Evolutionary conservation across 2,329 filamentous ascomycete species (phyloP).

Genomic region (Aspergillus versicolor): DNA sequence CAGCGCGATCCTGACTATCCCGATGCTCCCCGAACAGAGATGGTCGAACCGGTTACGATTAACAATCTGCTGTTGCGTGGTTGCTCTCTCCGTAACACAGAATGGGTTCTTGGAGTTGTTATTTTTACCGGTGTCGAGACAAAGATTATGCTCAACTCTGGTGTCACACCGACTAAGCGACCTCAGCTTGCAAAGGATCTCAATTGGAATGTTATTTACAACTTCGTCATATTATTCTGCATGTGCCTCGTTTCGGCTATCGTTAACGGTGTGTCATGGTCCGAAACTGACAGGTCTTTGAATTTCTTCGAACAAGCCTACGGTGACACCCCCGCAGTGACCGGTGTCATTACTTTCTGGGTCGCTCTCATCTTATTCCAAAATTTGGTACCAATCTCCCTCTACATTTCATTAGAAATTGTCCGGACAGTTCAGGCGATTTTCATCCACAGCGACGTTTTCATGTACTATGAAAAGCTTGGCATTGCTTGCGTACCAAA

Average conservation of each 20-base stretch:
- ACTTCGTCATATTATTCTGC: conserved; percentile 82
- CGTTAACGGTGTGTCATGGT: conserved; percentile 81
- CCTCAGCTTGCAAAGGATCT: conserved; percentile 87
- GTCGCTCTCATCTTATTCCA: conserved; percentile 92
- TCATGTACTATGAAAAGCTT: conserved; percentile 95
- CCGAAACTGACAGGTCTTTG: conserved; percentile 69
- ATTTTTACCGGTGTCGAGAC: conserved; percentile 94
- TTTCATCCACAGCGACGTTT: conserved; percentile 94
- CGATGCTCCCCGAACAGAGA: conserved; percentile 65
- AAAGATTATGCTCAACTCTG: conserved; percentile 99
- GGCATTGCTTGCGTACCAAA: conserved; percentile 96
- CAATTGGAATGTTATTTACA: conserved; percentile 97
- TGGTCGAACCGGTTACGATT: conserved; percentile 90
- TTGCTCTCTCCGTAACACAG: conserved; percentile 90
- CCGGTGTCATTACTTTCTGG: conserved; percentile 97
- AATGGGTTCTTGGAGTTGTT: conserved; percentile 91
- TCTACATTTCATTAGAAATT: conserved; percentile 97
- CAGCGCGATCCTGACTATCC: conserved; percentile 67
- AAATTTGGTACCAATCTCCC: conserved; percentile 96
- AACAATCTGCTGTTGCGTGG: conserved; percentile 94
- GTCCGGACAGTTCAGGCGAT: conserved; percentile 89
- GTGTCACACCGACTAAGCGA: conserved; percentile 91
- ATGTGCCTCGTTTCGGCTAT: conserved; percentile 89
- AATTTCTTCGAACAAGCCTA: conserved; percentile 83
- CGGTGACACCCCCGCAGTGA: conserved; percentile 70